These are phyloP conservation scores for Citrus sp. DNA, from an alignment of 345 rosid species.

Conservation along the genomic window DNA sequence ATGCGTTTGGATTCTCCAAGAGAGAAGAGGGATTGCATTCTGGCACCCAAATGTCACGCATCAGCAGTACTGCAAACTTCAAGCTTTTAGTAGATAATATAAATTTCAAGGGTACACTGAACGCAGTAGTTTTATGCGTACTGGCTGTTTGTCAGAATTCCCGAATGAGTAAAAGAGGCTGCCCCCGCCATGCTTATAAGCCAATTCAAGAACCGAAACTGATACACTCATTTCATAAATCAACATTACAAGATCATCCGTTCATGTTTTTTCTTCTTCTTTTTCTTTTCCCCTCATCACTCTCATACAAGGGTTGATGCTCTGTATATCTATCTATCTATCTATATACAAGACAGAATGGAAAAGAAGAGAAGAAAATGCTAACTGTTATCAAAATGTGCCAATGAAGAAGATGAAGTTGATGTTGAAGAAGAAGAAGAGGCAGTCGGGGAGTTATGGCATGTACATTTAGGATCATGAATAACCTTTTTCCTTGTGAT, in stretches of 20 bases:
- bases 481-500: conserved; percentile 30
- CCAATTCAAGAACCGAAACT: neutral
- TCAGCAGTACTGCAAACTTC: too few species aligned
- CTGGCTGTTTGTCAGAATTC: conserved; percentile 1
- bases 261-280: neutral
- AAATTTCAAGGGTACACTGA: fast-evolving
- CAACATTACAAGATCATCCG: neutral
- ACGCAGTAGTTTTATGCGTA: neutral
- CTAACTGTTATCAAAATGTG: neutral
- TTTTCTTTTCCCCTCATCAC: neutral
- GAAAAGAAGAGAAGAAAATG: conserved; percentile 7
- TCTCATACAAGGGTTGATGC: conserved; percentile 7
- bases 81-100: too few species aligned
- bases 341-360: conserved; percentile 24
- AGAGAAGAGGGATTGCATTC: too few species aligned
- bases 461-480: conserved; percentile 49
- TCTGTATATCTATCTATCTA: conserved; percentile 7
- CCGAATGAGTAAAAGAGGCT: neutral
- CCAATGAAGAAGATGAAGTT: conserved; percentile 34
- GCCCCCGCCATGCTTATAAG: neutral
- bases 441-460: conserved; percentile 37
- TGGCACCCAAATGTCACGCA: too few species aligned
- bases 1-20: too few species aligned
- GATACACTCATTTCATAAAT: neutral
- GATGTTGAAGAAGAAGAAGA: conserved; percentile 39